Evolutionary conservation across 371 early-diverging fungal species (phyloP), one percentile per base, ranked within the genome.

Genomic region (Rhizopus delemar): DNA sequence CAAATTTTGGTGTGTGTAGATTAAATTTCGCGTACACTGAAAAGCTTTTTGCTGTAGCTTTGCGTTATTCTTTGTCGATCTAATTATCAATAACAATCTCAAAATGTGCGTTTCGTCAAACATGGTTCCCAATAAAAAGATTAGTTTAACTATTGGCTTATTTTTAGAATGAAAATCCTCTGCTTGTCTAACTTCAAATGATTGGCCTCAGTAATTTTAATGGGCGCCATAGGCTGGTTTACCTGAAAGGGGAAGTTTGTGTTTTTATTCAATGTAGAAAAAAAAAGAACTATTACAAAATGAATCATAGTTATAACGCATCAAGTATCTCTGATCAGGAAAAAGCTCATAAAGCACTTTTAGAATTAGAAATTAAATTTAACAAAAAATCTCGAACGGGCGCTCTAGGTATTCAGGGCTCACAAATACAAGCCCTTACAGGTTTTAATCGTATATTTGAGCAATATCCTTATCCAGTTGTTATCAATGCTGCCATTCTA

Each of bases 401-500:
- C 5, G 55, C 70, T 12, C 51, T 70, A 4, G 66, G 63, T 32
- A 70, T 74, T 54, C 71, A 79, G 49, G 78, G 78, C 9, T 59
- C 70, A 5, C 85, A 82, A 50, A 73, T 85, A 15, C 74, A 77
- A 36, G 82, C 82, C 8, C 70, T 85, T 8, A 81, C 81, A 16
- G 71, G 69, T 11, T 85, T 79, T 46, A 68, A 77, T 12, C 69
- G 68, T 29, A 69, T 85, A 12, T 82, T 85, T 61, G 77, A 83
- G 41, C 73, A 78, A 22, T 81, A 76, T 55, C 81, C 85, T 0
- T 72, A 75, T 43, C 81, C 85, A 16, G 78, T 83, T 33, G 66
- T 85, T 29, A 77, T 85, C 56, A 85, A 79, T 49, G 77, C 83
- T 43, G 83, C 77, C 9, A 71, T 85, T 43, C 63, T 85, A 12